These are phyloP conservation scores for Citeromyces hawaiiensis DNA, from an alignment of 1,139 yeast genomes.

Conservation along the genomic window DNA sequence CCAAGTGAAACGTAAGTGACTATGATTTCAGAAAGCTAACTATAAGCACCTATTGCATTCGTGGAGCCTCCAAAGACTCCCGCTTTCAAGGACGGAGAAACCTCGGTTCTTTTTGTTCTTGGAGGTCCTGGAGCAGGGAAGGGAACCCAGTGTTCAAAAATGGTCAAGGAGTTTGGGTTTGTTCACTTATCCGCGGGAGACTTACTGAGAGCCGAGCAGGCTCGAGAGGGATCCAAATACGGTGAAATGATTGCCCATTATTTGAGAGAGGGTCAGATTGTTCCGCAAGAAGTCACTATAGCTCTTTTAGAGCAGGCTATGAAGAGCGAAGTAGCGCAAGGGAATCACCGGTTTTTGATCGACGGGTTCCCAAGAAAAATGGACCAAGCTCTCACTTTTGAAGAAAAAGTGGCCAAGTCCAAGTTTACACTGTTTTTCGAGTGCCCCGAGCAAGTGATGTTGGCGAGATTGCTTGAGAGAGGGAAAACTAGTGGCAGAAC, in stretches of 20 bases:
- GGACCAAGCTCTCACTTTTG: slow-evolving; percentile 95
- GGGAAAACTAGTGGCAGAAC: slow-evolving; percentile 92
- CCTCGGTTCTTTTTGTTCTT: slow-evolving; percentile 75
- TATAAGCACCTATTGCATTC: slow-evolving; percentile 14
- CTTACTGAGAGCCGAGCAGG: slow-evolving; percentile 82
- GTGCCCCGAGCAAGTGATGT: slow-evolving; percentile 87
- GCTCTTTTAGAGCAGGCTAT: slow-evolving; percentile 77
- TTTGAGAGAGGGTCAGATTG: slow-evolving; percentile 82
- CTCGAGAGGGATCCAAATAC: slow-evolving; percentile 66
- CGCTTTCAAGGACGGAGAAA: slow-evolving; percentile 47
- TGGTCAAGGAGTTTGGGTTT: slow-evolving; percentile 71
- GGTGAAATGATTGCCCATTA: slow-evolving; percentile 78
- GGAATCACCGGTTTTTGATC: slow-evolving; percentile 55
- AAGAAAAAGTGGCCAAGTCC: slow-evolving; percentile 63
- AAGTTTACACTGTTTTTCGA: slow-evolving; percentile 82
- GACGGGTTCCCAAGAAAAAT: slow-evolving; percentile 98
- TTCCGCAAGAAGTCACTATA: slow-evolving; percentile 91
- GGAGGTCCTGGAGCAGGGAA: slow-evolving; percentile 94
- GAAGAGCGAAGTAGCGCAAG: slow-evolving; percentile 33
- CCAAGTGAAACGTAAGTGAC: slow-evolving; percentile 3
- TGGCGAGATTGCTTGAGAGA: slow-evolving; percentile 71
- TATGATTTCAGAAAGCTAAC: neutral
- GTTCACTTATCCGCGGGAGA: slow-evolving; percentile 93
- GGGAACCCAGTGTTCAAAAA: slow-evolving; percentile 87
- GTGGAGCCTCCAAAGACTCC: slow-evolving; percentile 13